Base-by-base conservation (phyloP, 1,284 basidiomycete genomes). In the Malassezia furfur region DNA sequence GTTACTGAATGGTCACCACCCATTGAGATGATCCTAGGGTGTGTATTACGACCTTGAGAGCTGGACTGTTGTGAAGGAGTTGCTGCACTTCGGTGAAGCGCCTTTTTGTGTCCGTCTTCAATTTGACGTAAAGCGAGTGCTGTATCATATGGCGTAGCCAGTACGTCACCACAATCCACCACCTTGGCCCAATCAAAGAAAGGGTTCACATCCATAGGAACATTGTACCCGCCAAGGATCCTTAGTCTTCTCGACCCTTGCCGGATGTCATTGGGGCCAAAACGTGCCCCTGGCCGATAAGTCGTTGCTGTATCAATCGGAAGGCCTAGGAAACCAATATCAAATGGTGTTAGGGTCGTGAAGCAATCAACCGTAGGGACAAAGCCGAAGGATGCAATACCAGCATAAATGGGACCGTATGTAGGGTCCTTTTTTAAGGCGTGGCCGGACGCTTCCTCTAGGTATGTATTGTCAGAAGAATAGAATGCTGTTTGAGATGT, bases 181-280 rank as follows among this genome's bases (percentile, higher is more conserved):
- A 87, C 61, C 63, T 51, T 50, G 61, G 66, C 71, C 55, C 67
- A 81, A 40, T 77, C 76, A 28, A 78, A 70, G 77, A 84, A 85
- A 5, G 84, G 84, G 65, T 85, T 85, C 48, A 84, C 80, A 51
- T 79, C 76, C 52, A 85, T 80, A 25, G 84, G 82, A 15, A 85
- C 84, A 60, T 85, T 85, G 74, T 86, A 86, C 12, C 85, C 84
- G 5, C 84, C 84, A 55, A 84, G 85, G 10, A 85, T 75, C 11
- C 82, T 84, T 63, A 86, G 83, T 48, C 86, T 78, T 50, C 85
- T 79, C 66, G 84, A 85, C 4, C 85, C 86, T 9, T 84, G 83
- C 30, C 86, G 83, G 65, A 88, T 88, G 5, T 84, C 86, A 65
- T 81, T 82, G 1, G 86, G 86, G 10, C 87, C 87, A 77, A 88